These are phyloP conservation scores for Geotrichum cucujoidarum DNA, from an alignment of 1,139 yeast genomes.

Conservation along the genomic window DNA sequence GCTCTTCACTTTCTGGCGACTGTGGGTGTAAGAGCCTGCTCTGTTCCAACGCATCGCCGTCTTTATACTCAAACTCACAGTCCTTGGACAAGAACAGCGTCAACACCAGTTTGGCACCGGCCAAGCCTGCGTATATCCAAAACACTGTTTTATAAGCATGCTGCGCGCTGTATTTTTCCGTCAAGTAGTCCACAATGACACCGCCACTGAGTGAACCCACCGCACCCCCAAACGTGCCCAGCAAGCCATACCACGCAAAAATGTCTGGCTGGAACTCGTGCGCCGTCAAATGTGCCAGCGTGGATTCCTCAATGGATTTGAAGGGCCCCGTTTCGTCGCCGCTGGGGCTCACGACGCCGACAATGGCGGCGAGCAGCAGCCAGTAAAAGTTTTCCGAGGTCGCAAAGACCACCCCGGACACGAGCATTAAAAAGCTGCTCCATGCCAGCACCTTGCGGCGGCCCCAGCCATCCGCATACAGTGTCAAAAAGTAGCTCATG, in stretches of 20 bases:
- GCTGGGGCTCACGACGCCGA: slow-evolving; percentile 78
- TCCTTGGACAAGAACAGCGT: slow-evolving; percentile 52
- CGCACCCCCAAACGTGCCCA: slow-evolving; percentile 73
- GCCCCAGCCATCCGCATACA: slow-evolving; percentile 77
- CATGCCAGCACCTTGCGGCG: slow-evolving; percentile 58
- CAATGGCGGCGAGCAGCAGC: slow-evolving; percentile 57
- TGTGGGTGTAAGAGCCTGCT: slow-evolving; percentile 5
- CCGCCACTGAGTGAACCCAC: slow-evolving; percentile 70
- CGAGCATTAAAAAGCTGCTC: slow-evolving; percentile 67
- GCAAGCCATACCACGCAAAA: slow-evolving; percentile 64
- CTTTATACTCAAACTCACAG: slow-evolving; percentile 44
- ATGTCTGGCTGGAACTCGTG: slow-evolving; percentile 63
- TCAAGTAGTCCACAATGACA: slow-evolving; percentile 46
- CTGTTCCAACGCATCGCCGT: slow-evolving; percentile 2
- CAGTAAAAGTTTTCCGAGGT: slow-evolving; percentile 47
- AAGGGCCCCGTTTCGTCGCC: slow-evolving; percentile 95
- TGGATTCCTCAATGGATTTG: slow-evolving; percentile 81
- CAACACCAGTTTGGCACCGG: slow-evolving; percentile 49
- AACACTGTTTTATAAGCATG: slow-evolving; percentile 58
- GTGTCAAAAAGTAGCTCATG: slow-evolving; percentile 40
- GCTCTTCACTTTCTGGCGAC: not conserved
- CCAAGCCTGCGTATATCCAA: slow-evolving; percentile 52
- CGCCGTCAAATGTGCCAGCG: slow-evolving; percentile 75
- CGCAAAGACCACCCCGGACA: slow-evolving; percentile 64
- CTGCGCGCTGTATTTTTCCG: slow-evolving; percentile 33